A percentile compares a stretch with the other conserved stretches of the same genome.
Evolutionary conservation across 1,284 basidiomycete species (phyloP).

Genomic region (Malassezia globosa): DNA sequence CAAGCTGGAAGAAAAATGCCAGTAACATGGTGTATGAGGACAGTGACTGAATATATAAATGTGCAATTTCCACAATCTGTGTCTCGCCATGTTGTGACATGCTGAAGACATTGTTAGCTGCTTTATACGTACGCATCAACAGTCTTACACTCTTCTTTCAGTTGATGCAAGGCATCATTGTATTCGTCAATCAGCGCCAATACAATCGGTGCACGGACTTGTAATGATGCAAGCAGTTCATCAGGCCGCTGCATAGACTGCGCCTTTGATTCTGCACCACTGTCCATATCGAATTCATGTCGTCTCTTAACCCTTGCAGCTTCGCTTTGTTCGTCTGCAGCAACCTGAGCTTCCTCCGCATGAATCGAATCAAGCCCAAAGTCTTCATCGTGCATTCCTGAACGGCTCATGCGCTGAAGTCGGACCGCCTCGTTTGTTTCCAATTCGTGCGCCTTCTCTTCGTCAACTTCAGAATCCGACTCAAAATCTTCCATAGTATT

Average conservation of each 20-base stretch:
- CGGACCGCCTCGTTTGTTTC: constrained; percentile 77
- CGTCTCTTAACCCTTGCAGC: constrained; percentile 29
- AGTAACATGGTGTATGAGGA: constrained; percentile 80
- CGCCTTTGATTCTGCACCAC: not conserved
- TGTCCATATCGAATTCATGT: constrained; percentile 25
- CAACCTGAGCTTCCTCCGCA: constrained; percentile 21
- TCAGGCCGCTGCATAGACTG: not conserved
- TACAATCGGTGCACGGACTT: constrained; percentile 5
- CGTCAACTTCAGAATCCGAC: constrained; percentile 48
- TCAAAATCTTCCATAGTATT: constrained; percentile 38
- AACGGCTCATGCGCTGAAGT: constrained; percentile 64
- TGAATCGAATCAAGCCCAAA: constrained; percentile 66
- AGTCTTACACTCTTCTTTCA: constrained; percentile 39
- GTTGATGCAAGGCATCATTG: constrained; percentile 51
- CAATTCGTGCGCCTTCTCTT: constrained; percentile 51
- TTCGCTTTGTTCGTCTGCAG: constrained; percentile 24
- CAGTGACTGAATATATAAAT: constrained; percentile 54
- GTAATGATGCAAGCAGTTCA: not conserved
- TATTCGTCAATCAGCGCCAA: constrained; percentile 53
- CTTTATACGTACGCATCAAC: not conserved
- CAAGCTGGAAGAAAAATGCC: constrained; percentile 82
- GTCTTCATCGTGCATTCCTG: constrained; percentile 64
- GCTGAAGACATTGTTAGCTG: not conserved
- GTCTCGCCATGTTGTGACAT: constrained; percentile 8
- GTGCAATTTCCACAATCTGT: constrained; percentile 9